Base-by-base conservation (phyloP, 2,329 filamentous ascomycete species). In the Cladosporium sp. region DNA sequence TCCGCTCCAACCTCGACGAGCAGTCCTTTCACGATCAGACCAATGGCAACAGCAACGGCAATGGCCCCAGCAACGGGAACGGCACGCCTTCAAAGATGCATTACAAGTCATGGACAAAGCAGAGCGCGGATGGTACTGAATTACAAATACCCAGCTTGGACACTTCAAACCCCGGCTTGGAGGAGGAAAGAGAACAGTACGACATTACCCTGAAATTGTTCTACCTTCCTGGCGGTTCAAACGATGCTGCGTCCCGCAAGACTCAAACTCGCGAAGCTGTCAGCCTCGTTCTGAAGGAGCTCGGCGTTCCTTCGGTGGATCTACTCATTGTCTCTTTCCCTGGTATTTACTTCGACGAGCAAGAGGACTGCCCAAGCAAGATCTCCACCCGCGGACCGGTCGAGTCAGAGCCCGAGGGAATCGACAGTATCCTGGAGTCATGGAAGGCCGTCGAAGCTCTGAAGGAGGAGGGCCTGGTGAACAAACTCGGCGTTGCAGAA, bases 161-260 rank as follows among this genome's bases (percentile, higher is more conserved):
- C 68, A 88, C 86, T 76, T 75, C 80, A 11, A 73, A 80, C 24
- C 82, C 82, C 3, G 86, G 86, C 0, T 75, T 99, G 40, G 77
- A 82, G 27, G 93, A 99, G 65, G 90, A 95, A 59, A 77, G 86
- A 20, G 77, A 80, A 53, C 84, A 90, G 59, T 99, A 99, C 73
- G 90, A 96, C 65, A 90, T 96, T 63, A 96, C 92, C 1, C 85
- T 93, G 54, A 99, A 99, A 72, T 73, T 99, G 18, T 99, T 99
- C 75, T 95, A 93, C 70, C 79, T 97, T 20, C 86, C 89, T 3
- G 81, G 80, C 17, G 61, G 58, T 18, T 55, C 60, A 18, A 57
- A 44, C 9, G 55, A 57, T 22, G 45, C 58, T 8, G 80, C 88
- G 47, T 73, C 83, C 57, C 82, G 92, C 53, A 80, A 80, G 58